Base-by-base conservation (phyloP, 148 eudicot genomes). In the Chenopodium album region DNA sequence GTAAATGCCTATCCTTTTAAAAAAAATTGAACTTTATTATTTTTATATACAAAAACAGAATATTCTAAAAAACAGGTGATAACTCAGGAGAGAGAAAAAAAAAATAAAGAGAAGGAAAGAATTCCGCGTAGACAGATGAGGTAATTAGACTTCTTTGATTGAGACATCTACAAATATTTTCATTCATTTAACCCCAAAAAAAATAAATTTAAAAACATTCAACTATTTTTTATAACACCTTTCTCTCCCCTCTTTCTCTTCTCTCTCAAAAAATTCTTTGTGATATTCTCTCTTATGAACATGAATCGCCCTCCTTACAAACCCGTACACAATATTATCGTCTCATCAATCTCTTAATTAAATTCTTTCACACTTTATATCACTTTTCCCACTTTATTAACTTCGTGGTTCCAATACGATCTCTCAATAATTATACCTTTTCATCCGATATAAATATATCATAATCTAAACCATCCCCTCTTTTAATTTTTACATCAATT, bases 121-220 rank as follows among this genome's bases (percentile, higher is more conserved):
- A 78, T 90, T 90, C 84, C 98, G 94, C 98, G 96, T 94, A 81
- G 88, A 89, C 81, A 69, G 93, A 91, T 89, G 89, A 87, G 90
- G 69, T 68, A 46, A 75, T 77, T 41, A 63, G 79, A 77, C 79
- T 63, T 22, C 7, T 60, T 31, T 59, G 78, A 76, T 4, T 7
- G 26, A 9, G 78, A 76, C 66, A 59, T 17, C 52, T 14, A 23
- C 63, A 60, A 59, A 37, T 20, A 60, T 8, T 22, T 37, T 13
- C 46, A 79, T 11, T 32, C 34, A 56, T 56, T 56, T 3, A 52
- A 54, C 1, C 16, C 1, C 14, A n/a, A 78, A 78, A 44, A 44
- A 65, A 52, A 66, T 20, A 34, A 32, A 12, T 22, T 41, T 6
- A 32, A 60, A 77, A 76, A 4, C 9, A 29, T 7, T 4, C 7